phyloP scores from a whole-genome alignment of 345 rosid genomes.

The Capsella bursapastoris region DNA sequence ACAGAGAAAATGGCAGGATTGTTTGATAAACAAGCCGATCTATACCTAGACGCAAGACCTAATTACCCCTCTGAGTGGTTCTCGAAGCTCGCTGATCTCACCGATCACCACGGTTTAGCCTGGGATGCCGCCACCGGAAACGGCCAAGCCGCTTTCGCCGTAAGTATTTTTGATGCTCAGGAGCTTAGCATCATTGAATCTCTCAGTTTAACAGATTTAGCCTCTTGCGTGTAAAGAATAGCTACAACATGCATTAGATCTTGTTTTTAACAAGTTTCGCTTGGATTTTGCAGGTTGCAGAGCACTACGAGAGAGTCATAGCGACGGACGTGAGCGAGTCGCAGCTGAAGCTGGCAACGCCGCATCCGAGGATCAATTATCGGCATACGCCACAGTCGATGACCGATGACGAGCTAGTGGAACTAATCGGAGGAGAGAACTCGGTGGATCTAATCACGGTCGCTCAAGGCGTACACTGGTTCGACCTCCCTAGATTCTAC shows the following conservation, averaged over 20 bases:
- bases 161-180: slow-evolving; percentile 31
- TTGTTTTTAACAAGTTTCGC: background rate
- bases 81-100: slow-evolving; percentile 58
- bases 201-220: background rate
- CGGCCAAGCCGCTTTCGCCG: slow-evolving; percentile 74
- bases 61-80: slow-evolving; percentile 63
- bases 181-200: slow-evolving; percentile 14
- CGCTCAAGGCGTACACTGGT: slow-evolving; percentile 75
- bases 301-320: slow-evolving; percentile 42
- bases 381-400: slow-evolving; percentile 38
- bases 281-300: slow-evolving; percentile 38
- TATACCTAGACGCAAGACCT: slow-evolving; percentile 65
- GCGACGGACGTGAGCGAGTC: slow-evolving; percentile 46
- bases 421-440: slow-evolving; percentile 45
- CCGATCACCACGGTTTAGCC: slow-evolving; percentile 56
- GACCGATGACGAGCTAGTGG: slow-evolving; percentile 43
- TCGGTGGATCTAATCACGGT: slow-evolving; percentile 54
- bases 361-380: slow-evolving; percentile 39
- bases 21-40: slow-evolving; percentile 67
- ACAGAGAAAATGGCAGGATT: slow-evolving; percentile 57
- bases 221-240: background rate
- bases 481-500: slow-evolving; percentile 68
- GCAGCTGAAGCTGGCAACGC: slow-evolving; percentile 42
- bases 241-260: slow-evolving; percentile 20
- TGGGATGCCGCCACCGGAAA: slow-evolving; percentile 78